phyloP scores from a whole-genome alignment of 495 filamentous ascomycete genomes.

The Penicillium mononematosum region DNA sequence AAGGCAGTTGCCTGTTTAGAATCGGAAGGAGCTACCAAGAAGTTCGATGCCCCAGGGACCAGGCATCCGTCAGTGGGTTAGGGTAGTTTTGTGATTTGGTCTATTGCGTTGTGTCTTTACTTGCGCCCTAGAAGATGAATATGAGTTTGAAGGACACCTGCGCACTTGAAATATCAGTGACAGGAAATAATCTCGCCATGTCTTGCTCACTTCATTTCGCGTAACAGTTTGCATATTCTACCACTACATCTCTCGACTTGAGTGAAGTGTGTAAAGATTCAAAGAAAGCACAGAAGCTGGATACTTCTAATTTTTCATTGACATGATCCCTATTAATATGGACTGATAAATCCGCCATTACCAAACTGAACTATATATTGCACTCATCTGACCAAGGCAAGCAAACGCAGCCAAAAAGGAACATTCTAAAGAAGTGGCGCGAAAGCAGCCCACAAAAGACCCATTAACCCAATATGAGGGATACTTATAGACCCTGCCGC shows the following conservation, averaged over 20 bases:
- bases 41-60: no score
- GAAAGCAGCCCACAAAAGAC: not conserved
- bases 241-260: not conserved
- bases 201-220: no score
- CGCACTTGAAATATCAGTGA: no score
- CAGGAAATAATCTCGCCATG: no score
- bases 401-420: not conserved
- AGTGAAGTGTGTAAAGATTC: not conserved
- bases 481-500: not conserved
- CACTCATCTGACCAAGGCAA: not conserved
- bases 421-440: not conserved
- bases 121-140: no score
- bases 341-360: not conserved
- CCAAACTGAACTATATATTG: not conserved
- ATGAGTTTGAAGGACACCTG: no score
- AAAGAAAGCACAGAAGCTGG: not conserved
- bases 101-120: no score
- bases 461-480: not conserved
- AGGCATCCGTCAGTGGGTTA: no score
- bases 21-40: no score
- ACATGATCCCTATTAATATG: not conserved
- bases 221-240: no score
- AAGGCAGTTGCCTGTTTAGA: no score
- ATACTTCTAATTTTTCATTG: not conserved
- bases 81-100: no score